Base-by-base conservation (phyloP, 495 filamentous ascomycete species). In the Ramalina intermedia region DNA sequence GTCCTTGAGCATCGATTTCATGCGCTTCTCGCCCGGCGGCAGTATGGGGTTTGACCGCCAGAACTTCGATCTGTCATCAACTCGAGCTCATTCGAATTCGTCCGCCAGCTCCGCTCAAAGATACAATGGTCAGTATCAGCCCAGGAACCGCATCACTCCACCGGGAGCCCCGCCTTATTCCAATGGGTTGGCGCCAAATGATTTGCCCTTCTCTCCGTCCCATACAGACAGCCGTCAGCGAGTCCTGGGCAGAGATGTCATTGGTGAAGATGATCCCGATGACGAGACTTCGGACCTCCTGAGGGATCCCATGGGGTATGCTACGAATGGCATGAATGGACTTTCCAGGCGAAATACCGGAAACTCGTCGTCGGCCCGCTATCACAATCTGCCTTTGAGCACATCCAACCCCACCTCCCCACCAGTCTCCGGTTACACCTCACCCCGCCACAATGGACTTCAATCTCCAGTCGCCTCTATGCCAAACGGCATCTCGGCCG, bases 211-310 rank as follows among this genome's bases (percentile, higher is more conserved):
- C 66, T 86, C 82, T 16, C 84, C 86, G 2, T 82, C 88, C 57
- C 93, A 86, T 20, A 84, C 86, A 9, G 72, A 27, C 40, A 81
- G 86, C 47, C 73, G 78, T 23, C 76, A 77, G 17, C 79, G 85
- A 45, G 72, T 84, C 42, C 79, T 80, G 14, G 84, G 88, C 47
- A 94, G 90, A 63, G 78, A 81, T 2, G 74, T 93, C 47, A 94
- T 95, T 55, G 87, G 84, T 56, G 79, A 87, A 58, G 86, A 93
- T 58, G 64, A 73, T 12, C 72, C 76, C 8, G 86, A 87, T 44
- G 87, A 94, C 55, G 88, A 94, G 58, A 89, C 86, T 1, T 82
- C 82, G 6, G 81, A 88, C 58, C 66, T 94, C 11, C 69, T 94
- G 9, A 86, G 87, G 47, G 84, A 94, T 59, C 82, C 87, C 1